These are phyloP conservation scores for Fusarium sp. DNA, from an alignment of 2,329 filamentous ascomycete genomes.

Conservation along the genomic window DNA sequence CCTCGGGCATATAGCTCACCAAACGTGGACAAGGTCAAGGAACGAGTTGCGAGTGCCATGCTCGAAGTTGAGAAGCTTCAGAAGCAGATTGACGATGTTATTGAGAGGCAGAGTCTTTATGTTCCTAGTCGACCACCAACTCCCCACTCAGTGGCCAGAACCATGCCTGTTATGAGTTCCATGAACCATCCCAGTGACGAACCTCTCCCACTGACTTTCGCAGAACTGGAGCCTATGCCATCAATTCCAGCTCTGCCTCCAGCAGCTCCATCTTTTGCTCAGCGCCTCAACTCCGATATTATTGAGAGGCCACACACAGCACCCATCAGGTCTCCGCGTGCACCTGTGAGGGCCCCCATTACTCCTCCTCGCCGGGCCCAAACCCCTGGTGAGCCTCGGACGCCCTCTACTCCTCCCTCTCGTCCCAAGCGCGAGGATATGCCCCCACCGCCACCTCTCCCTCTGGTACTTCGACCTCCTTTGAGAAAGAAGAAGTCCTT, in stretches of 20 bases:
- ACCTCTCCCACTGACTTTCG: slow-evolving; percentile 32
- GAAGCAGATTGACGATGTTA: slow-evolving; percentile 70
- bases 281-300: slow-evolving; percentile 64
- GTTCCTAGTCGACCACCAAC: slow-evolving; percentile 66
- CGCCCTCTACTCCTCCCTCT: slow-evolving; percentile 48
- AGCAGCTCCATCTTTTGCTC: slow-evolving; percentile 68
- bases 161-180: slow-evolving; percentile 51
- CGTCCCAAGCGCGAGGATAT: slow-evolving; percentile 51
- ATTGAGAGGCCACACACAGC: slow-evolving; percentile 54
- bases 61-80: slow-evolving; percentile 70
- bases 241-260: slow-evolving; percentile 70
- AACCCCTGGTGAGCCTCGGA: slow-evolving; percentile 49
- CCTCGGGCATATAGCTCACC: slow-evolving; percentile 61
- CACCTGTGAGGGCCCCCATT: slow-evolving; percentile 52
- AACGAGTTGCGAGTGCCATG: slow-evolving; percentile 69
- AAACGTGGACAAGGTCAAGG: slow-evolving; percentile 65
- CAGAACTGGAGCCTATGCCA: slow-evolving; percentile 66
- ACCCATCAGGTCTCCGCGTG: slow-evolving; percentile 53
- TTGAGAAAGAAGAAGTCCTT: slow-evolving; percentile 77
- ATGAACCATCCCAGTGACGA: slow-evolving; percentile 20
- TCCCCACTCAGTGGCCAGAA: slow-evolving; percentile 57
- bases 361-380: slow-evolving; percentile 48
- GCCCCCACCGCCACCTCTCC: slow-evolving; percentile 67
- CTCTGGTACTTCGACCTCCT: slow-evolving; percentile 70
- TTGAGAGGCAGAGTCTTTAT: slow-evolving; percentile 72